Base-by-base conservation (phyloP, 2,329 filamentous ascomycete species). In the Diaporthe sp. region DNA sequence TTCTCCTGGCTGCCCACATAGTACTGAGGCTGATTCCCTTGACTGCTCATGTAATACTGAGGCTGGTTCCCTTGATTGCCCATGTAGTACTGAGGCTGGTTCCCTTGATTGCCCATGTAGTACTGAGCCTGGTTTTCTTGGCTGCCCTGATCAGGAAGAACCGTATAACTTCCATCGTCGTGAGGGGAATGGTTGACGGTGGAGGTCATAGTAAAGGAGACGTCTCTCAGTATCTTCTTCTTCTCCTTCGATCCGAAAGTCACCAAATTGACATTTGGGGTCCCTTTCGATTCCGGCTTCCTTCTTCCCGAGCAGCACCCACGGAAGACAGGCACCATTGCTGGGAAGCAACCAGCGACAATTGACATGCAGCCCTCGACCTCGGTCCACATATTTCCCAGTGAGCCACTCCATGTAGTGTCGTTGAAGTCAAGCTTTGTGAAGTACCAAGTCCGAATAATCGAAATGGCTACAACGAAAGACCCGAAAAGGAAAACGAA, bases 401-500 rank as follows among this genome's bases (percentile, higher is more conserved):
- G 5, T 10, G 15, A 17, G 4, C 17, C 31, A 22, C 17, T 58
- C 55, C 55, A 58, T 12, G 55, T 58, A 37, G 22, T 22, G 20
- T 58, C 55, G 3, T 4, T 9, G 20, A 22, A 22, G 31, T 12
- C 17, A 2, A 58, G 5, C 2, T 37, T 20, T 5, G 17, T 22
- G 55, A 58, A 37, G 20, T 58, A 58, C 28, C 28, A 34, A 6
- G 55, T 58, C 9, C 55, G 55, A 0, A 58, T 10, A 3, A 58
- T 58, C 10, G 55, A 58, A 58, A 58, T 58, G 31, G 20, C 55
- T 22, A 58, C 55, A 4, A 58, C 55, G 20, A 58, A 58, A 58
- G 20, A 34, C 4, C 55, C 55, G 31, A 58, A 6, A n/a, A 34
- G 31, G 55, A 58, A 58, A 1, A 58, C 17, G 2, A 20, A 8